Percentiles rank a stretch among this genome's conserved stretches.
These are phyloP conservation scores for Paracorniculantispora psalliotae DNA, from an alignment of 2,329 filamentous ascomycete species.

Conservation along the genomic window DNA sequence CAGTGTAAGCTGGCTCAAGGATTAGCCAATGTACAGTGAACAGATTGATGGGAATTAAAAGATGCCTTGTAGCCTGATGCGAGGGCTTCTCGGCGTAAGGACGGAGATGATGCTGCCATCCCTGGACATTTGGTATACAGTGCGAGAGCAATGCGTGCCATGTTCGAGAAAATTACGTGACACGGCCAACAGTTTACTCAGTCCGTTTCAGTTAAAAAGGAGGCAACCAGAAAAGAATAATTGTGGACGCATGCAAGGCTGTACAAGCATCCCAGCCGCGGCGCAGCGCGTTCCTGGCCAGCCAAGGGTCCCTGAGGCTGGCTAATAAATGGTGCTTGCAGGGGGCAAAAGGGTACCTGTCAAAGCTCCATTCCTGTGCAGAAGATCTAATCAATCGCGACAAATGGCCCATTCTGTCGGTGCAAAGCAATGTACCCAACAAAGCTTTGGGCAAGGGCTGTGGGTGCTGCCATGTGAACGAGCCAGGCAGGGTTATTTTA, in stretches of 20 bases:
- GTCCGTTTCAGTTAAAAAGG: background rate
- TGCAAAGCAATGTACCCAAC: constrained; percentile 1
- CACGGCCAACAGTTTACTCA: background rate
- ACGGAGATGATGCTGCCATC: background rate
- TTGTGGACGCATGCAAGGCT: background rate
- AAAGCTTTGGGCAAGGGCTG: background rate
- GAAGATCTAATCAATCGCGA: constrained; percentile 9
- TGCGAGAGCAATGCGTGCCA: background rate
- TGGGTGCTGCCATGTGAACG: background rate
- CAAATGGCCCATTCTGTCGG: constrained; percentile 1
- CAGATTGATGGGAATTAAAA: background rate
- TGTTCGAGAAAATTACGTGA: background rate
- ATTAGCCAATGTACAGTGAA: too few relatives aligned
- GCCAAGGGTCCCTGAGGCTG: background rate
- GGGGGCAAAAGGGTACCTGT: background rate
- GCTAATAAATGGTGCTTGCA: background rate
- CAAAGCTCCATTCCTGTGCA: background rate
- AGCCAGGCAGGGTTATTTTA: background rate
- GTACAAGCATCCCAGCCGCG: background rate
- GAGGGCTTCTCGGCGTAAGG: background rate
- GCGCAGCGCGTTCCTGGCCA: background rate
- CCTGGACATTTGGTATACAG: background rate
- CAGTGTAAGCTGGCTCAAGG: too few relatives aligned
- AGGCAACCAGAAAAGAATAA: background rate
- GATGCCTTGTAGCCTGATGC: background rate